Evolutionary conservation across 176 grass and related monocot genomes (phyloP), one percentile per base, ranked within the genome.

Genomic region (Eragrostis curvula): DNA sequence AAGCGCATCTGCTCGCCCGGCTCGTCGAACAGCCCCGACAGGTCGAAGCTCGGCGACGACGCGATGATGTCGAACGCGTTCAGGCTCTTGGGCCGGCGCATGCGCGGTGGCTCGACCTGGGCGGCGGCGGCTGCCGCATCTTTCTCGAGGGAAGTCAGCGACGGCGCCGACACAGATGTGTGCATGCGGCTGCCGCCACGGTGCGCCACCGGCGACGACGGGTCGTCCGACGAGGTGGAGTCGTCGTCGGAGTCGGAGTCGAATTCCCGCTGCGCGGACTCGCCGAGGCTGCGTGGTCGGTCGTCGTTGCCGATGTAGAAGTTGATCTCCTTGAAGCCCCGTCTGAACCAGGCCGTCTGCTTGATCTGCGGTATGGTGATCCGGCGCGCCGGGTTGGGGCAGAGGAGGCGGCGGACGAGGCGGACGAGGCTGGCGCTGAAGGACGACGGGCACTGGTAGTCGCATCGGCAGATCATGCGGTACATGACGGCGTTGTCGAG

Each of bases 1-100:
- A 92, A 86, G 20, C 79, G 41, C 16, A 84, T 83, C 66, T 86
- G 79, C 67, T 84, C 90, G 32, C 87, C 90, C 7, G 57, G 79
- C 69, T 92, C 90, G 18, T 92, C 90, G 49, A 92, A 89, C 29
- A 92, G 79, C 44, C 90, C 90, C 2, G 90, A 89, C 21, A 92
- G 73, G 60, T 89, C 74, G 51, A 92, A 86, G 3, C 79, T 84
- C 23, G 90, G 81, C 28, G 86, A 92, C n/a, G 88, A 89, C 27
- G 86, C 83, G 74, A 92, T 89, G 41, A 92, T 86, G 68, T 92
- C 90, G 47, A 92, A 92, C 64, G 90, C 90, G 68, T 89, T 92
- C 14, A 92, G 71, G 66, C 90, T 92, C 25, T 80, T 75, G 14
- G 39, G 66, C 60, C 86, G 81, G 25, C 79, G 84, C 32, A 92